Percentiles rank a stretch among this genome's conserved stretches.
These are phyloP conservation scores for Reutealis trisperma DNA, from an alignment of 345 rosid species.

Conservation along the genomic window DNA sequence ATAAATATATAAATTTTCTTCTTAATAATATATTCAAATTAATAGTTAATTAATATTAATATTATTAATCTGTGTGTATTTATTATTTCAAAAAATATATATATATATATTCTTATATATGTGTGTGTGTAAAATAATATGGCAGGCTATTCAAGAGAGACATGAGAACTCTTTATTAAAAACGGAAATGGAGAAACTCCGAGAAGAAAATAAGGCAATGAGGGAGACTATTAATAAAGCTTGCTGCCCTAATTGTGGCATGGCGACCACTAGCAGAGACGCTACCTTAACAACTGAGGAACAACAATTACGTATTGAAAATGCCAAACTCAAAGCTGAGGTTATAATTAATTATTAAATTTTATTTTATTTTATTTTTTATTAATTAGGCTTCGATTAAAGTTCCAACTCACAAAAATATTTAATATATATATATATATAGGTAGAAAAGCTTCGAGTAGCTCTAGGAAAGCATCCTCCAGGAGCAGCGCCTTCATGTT, in stretches of 20 bases:
- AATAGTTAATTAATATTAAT: neutral
- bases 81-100: too few species aligned
- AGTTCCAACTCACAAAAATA: too few species aligned
- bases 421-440: too few species aligned
- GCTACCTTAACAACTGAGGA: slow-evolving; percentile 52
- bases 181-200: slow-evolving; percentile 78
- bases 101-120: too few species aligned
- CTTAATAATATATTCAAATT: neutral
- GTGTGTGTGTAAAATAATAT: too few species aligned
- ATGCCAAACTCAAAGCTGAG: slow-evolving; percentile 87
- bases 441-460: slow-evolving; percentile 76
- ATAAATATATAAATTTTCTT: neutral
- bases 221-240: slow-evolving; percentile 74
- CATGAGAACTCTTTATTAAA: slow-evolving; percentile 89
- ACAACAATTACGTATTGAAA: slow-evolving; percentile 73
- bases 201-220: slow-evolving; percentile 85
- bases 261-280: slow-evolving; percentile 53
- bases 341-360: slow-evolving; percentile 20
- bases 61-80: too few species aligned
- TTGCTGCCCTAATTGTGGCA: slow-evolving; percentile 86
- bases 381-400: too few species aligned
- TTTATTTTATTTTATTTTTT: too few species aligned
- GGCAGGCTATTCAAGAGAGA: slow-evolving; percentile 91
- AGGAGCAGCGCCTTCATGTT: slow-evolving; percentile 60
- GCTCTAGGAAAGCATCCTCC: slow-evolving; percentile 59